These are phyloP conservation scores for Pulveroboletus sp. DNA, from an alignment of 768 basidiomycete species.

Conservation along the genomic window DNA sequence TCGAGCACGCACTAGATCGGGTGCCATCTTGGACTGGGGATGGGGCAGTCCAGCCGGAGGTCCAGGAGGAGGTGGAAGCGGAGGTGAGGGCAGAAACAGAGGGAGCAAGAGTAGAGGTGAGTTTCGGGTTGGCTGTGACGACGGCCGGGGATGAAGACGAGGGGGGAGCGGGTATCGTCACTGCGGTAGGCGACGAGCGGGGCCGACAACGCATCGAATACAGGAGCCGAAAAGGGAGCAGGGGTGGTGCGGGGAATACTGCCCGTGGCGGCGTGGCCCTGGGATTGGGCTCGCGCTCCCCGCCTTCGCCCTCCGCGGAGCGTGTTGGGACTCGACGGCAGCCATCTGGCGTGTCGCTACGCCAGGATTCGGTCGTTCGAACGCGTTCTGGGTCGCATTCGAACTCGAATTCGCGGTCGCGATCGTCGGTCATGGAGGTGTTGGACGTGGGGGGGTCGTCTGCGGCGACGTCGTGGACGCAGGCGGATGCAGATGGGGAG, in stretches of 20 bases:
- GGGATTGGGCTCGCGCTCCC: background rate
- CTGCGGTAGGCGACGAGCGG: background rate
- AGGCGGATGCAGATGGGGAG: conserved; percentile 8
- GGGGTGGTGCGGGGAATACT: no score
- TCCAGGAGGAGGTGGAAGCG: background rate
- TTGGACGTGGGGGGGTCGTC: conserved; percentile 20
- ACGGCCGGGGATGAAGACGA: conserved; percentile 9
- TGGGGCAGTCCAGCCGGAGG: background rate
- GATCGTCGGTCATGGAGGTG: conserved; percentile 14
- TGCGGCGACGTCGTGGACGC: conserved; percentile 27
- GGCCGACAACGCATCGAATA: background rate
- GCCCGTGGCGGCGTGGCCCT: background rate
- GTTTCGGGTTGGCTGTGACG: conserved; percentile 13
- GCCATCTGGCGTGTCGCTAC: background rate
- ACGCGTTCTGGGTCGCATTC: conserved; percentile 5
- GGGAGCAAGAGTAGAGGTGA: background rate
- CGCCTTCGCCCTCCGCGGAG: background rate
- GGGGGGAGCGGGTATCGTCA: background rate
- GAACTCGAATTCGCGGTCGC: conserved; percentile 11
- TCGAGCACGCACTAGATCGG: conserved; percentile 18
- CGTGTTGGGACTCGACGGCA: background rate
- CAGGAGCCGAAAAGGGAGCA: no score
- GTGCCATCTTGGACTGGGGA: conserved; percentile 1
- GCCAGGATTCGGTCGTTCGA: background rate
- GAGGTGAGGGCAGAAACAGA: background rate